Conservation (phyloP, 306 rosid species). For the Trifolium subterraneum region DNA sequence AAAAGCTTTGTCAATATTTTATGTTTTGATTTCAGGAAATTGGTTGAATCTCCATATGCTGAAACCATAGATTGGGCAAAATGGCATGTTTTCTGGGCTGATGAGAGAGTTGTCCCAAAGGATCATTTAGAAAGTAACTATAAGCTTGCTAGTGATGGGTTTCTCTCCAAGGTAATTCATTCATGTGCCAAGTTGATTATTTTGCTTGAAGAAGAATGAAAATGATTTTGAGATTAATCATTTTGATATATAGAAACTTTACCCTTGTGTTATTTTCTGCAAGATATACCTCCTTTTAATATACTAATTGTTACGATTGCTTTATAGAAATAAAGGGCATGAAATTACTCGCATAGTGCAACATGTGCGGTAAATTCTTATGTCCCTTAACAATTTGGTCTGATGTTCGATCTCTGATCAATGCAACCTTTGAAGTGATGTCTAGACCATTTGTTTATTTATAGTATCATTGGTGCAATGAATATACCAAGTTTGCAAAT, state of each 20-base stretch:
- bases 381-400: background rate
- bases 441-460: background rate
- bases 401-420: background rate
- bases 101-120: slow-evolving; percentile 84
- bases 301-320: background rate
- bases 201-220: no score
- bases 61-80: slow-evolving; percentile 72
- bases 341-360: background rate
- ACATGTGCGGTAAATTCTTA: background rate
- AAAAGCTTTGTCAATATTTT: background rate
- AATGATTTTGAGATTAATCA: no score
- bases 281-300: no score
- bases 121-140: slow-evolving; percentile 80
- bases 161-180: slow-evolving; percentile 67
- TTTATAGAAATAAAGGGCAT: background rate
- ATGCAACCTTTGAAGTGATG: no score
- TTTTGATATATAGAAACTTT: no score
- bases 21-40: slow-evolving; percentile 57
- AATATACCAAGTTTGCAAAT: background rate
- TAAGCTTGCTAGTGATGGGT: slow-evolving; percentile 80
- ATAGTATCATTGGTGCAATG: background rate
- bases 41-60: slow-evolving; percentile 67
- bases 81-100: slow-evolving; percentile 91
- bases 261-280: no score
- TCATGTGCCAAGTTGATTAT: background rate